These are phyloP conservation scores for Celoporthe dispersa DNA, from an alignment of 2,329 filamentous ascomycete genomes.

Conservation along the genomic window DNA sequence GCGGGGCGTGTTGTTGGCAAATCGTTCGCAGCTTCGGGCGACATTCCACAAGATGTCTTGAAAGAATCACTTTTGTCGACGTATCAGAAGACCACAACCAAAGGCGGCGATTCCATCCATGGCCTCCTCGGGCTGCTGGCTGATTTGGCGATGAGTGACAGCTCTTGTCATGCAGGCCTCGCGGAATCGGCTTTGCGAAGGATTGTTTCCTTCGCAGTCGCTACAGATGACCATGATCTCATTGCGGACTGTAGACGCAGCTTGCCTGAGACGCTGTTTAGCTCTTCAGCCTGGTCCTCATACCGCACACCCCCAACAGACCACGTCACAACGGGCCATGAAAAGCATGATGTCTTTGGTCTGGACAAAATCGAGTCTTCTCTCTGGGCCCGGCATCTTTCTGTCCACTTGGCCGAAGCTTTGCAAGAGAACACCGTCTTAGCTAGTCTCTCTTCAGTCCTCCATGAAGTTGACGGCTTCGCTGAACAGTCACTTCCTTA, in stretches of 20 bases:
- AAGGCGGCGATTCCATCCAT: conserved; percentile 62
- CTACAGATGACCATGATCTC: conserved; percentile 52
- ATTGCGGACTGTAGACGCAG: conserved; percentile 55
- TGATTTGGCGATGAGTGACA: conserved; percentile 62
- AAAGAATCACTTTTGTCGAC: conserved; percentile 61
- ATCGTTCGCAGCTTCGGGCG: conserved; percentile 78
- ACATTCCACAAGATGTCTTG: conserved; percentile 63
- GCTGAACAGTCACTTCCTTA: conserved; percentile 79
- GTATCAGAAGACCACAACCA: conserved; percentile 53
- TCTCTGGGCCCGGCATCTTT: conserved; percentile 66
- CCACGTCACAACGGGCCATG: conserved; percentile 35
- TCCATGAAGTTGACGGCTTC: conserved; percentile 69
- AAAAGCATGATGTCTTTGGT: conserved; percentile 42
- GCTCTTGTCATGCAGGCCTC: conserved; percentile 59
- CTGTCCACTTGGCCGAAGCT: conserved; percentile 63
- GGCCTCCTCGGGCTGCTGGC: conserved; percentile 66
- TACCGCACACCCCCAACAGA: conserved; percentile 63
- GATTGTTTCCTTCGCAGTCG: conserved; percentile 58
- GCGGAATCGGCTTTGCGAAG: conserved; percentile 64
- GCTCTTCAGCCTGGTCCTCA: conserved; percentile 60
- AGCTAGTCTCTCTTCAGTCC: conserved; percentile 67
- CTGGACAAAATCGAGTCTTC: conserved; percentile 47
- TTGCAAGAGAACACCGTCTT: conserved; percentile 70
- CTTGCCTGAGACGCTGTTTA: conserved; percentile 55
- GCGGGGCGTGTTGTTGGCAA: conserved; percentile 82